A percentile compares a stretch with the other conserved stretches of the same genome.
phyloP scores from a whole-genome alignment of 2,329 filamentous ascomycete species.

The Corynespora cassiicola region DNA sequence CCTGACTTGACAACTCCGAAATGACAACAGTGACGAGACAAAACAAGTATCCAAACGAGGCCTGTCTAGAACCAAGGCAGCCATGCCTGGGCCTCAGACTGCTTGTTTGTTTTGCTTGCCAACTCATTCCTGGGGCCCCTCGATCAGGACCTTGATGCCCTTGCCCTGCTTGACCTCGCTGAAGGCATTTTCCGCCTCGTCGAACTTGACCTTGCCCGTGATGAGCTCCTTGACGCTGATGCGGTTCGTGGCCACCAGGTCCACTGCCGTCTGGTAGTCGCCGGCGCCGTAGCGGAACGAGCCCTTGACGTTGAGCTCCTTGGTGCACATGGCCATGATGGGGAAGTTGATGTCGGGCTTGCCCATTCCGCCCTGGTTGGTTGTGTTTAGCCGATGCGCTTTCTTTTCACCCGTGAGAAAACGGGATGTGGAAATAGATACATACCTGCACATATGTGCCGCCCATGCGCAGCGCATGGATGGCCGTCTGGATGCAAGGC shows the following conservation, averaged over 20 bases:
- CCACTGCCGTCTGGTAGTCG: slow-evolving; percentile 84
- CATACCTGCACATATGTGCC: slow-evolving; percentile 55
- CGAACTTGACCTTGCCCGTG: slow-evolving; percentile 77
- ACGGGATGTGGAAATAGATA: slow-evolving; percentile 2
- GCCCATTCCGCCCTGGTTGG: slow-evolving; percentile 73
- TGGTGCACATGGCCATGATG: slow-evolving; percentile 86
- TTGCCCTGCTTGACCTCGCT: slow-evolving; percentile 84
- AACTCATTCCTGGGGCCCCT: slow-evolving; percentile 42
- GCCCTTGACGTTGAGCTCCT: slow-evolving; percentile 86
- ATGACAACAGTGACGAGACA: too few relatives aligned
- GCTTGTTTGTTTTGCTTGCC: background rate
- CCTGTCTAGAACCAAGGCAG: too few relatives aligned
- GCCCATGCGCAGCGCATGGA: slow-evolving; percentile 56
- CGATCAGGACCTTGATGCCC: slow-evolving; percentile 70
- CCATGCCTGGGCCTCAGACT: too few relatives aligned
- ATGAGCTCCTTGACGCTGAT: slow-evolving; percentile 81
- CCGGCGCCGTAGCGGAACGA: slow-evolving; percentile 89
- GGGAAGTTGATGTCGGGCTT: slow-evolving; percentile 87
- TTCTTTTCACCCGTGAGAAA: background rate
- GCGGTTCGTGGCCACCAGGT: slow-evolving; percentile 74
- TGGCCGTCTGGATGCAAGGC: slow-evolving; percentile 56
- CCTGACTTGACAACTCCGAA: too few relatives aligned
- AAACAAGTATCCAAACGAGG: too few relatives aligned
- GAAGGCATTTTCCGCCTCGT: slow-evolving; percentile 85
- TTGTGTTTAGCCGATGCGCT: background rate